Evolutionary conservation across 306 rosid genomes (phyloP).

Genomic region (Glycyrrhiza uralensis): DNA sequence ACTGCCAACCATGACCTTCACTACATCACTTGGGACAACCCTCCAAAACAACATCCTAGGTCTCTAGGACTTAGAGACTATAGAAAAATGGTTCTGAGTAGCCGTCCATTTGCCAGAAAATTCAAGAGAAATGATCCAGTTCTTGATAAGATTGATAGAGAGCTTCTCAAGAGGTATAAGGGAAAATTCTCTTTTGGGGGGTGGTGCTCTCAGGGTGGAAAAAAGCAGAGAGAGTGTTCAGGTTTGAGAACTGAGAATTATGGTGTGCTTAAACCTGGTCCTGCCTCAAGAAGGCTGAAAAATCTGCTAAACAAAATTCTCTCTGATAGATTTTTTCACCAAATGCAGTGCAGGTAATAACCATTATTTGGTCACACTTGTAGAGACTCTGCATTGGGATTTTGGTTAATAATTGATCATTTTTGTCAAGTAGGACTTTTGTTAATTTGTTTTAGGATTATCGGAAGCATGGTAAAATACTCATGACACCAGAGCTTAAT

Average conservation of each 20-base stretch:
- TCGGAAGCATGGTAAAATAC: not conserved
- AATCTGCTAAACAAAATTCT: conserved; percentile 44
- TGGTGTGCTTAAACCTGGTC: conserved; percentile 68
- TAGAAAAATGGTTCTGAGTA: conserved; percentile 51
- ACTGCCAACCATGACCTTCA: conserved; percentile 85
- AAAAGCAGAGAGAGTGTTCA: conserved; percentile 37
- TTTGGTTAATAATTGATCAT: not conserved
- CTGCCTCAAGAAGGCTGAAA: conserved; percentile 64
- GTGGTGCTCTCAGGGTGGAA: conserved; percentile 61
- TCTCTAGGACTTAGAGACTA: conserved; percentile 63
- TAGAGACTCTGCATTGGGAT: not conserved
- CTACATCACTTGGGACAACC: conserved; percentile 87
- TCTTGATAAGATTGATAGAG: conserved; percentile 69
- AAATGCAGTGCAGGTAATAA: conserved; percentile 70
- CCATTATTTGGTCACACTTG: conserved; percentile 8
- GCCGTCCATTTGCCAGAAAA: conserved; percentile 85
- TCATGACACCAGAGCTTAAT: not conserved
- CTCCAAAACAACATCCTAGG: conserved; percentile 92
- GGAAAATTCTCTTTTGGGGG: conserved; percentile 60
- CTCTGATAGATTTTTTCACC: conserved; percentile 38
- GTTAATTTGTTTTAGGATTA: not conserved
- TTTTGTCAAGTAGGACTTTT: not conserved
- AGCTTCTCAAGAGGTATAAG: conserved; percentile 51
- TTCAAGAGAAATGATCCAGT: conserved; percentile 66
- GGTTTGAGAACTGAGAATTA: conserved; percentile 42